Base-by-base conservation (phyloP, 805 yeast species). In the Starmerella roubikii region DNA sequence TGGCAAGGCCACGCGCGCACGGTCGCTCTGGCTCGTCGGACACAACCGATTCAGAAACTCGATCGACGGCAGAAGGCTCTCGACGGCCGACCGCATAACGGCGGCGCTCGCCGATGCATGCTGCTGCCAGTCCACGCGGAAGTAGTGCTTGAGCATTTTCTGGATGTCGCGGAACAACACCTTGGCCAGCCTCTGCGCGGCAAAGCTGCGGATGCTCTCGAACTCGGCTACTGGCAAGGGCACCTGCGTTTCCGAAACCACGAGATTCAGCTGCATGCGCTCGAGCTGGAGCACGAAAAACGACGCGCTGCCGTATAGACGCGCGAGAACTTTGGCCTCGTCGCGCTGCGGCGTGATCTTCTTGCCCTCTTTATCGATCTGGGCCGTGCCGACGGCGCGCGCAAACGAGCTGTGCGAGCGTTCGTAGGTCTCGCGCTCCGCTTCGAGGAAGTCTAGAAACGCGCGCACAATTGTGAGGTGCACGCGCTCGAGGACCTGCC, bases 381-480 rank as follows among this genome's bases (percentile, higher is more conserved):
- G 51, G 13, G 53, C 39, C 3, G 52, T 46, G 6, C 61, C 54
- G 11, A 57, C 59, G 6, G 60, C 62, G 20, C 65, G 52, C 20
- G 56, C 55, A 19, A 60, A 40, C 13, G 57, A 48, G 31, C 66
- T 60, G 15, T 53, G 56, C 48, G 47, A 49, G 13, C 64, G 68
- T 34, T 64, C 68, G 44, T 69, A 65, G 2, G 65, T 64, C 24
- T 61, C 59, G 23, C 67, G 56, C 13, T 68, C 63, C 12, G 58
- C 61, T 27, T 61, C 55, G 28, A 75, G 53, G 12, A 60, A 59
- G 6, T 59, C 62, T 43, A 61, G 64, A 51, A 75, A 78, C 30
- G 58, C 58, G 37, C 76, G 78, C 21, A 78, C 50, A 21, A 79
- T 51, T 19, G 64, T 61, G 32, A 77, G 53, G 53, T 78, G 86